Evolutionary conservation across 2,329 filamentous ascomycete species (phyloP), one percentile per base, ranked within the genome.

Genomic region (Escovopsis sp.): DNA sequence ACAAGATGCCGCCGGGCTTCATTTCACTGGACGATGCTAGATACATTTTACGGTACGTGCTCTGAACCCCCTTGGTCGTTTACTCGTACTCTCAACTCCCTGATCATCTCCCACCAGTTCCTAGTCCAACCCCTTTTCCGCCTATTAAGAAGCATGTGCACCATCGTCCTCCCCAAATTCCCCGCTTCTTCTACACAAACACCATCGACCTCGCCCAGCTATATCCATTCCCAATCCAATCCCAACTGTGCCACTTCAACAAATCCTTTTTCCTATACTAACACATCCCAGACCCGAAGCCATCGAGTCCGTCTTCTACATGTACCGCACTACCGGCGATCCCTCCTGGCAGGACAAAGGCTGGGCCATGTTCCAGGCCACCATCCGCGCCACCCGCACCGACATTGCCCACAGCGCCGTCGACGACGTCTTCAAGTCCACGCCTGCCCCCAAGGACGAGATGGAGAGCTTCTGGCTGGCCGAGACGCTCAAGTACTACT

Each of bases 401-500:
- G 59, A 72, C 11, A 66, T 69, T 33, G 84, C 76, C 8, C 75
- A 85, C 57, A 77, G 73, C 10, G 82, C 80, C 27, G 72, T 90
- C 36, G 56, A 65, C 33, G 72, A 83, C 48, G 78, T 87, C 11
- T 57, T 66, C 17, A 38, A 42, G 5, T 39, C 55, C 2, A 53
- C 64, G 14, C 56, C 65, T 1, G 48, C 47, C 9, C 59, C 66
- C 36, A 52, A 56, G 27, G 72, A 86, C 52, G 63, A 66, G 45
- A 87, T 88, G 81, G 80, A 93, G 61, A 87, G 80, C 49, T 93
- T 92, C 56, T 94, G 86, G 83, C 65, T 85, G 41, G 81, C 81
- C 4, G 86, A 94, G 65, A 94, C 85, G 28, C 62, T 94, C 46
- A 94, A 93, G 63, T 93, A 93, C 52, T 93, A 90, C 45, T 94